Evolutionary conservation across 306 rosid genomes (phyloP).

Genomic region (Castanospermum australe): DNA sequence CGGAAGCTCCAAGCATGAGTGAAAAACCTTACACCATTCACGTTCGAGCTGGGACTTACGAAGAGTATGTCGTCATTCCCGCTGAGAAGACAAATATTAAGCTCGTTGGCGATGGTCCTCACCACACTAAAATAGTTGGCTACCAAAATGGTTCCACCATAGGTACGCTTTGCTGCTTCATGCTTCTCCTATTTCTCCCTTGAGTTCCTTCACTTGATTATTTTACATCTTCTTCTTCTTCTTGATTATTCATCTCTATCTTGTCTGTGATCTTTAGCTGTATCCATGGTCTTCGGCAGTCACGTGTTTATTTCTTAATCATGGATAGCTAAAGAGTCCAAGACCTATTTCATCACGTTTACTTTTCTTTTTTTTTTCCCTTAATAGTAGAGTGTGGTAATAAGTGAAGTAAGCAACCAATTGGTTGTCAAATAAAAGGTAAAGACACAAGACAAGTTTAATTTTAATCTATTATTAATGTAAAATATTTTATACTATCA

Average conservation of each 20-base stretch:
- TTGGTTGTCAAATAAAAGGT: background rate
- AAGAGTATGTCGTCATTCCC: conserved; percentile 31
- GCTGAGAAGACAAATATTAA: conserved; percentile 28
- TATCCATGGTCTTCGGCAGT: background rate
- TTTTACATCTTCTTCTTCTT: background rate
- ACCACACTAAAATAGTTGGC: conserved; percentile 2
- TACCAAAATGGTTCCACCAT: conserved; percentile 30
- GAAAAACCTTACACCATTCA: conserved; percentile 12
- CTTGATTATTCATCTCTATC: background rate
- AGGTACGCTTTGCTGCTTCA: conserved; percentile 4
- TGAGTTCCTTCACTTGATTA: background rate
- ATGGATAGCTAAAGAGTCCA: background rate
- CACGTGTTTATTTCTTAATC: background rate
- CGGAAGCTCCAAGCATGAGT: conserved; percentile 18
- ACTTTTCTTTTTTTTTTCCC: background rate
- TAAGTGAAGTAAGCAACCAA: background rate
- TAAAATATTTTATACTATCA: no score
- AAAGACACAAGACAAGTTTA: no score
- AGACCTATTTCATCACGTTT: background rate
- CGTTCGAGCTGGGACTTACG: conserved; percentile 30
- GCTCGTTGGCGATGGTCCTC: conserved; percentile 33
- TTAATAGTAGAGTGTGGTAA: background rate
- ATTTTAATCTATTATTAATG: no score
- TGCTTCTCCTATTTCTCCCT: background rate
- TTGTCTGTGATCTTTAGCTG: background rate